A percentile compares a stretch with the other conserved stretches of the same genome.
phyloP scores from a whole-genome alignment of 2,329 filamentous ascomycete genomes.

The Apiospora koreana region DNA sequence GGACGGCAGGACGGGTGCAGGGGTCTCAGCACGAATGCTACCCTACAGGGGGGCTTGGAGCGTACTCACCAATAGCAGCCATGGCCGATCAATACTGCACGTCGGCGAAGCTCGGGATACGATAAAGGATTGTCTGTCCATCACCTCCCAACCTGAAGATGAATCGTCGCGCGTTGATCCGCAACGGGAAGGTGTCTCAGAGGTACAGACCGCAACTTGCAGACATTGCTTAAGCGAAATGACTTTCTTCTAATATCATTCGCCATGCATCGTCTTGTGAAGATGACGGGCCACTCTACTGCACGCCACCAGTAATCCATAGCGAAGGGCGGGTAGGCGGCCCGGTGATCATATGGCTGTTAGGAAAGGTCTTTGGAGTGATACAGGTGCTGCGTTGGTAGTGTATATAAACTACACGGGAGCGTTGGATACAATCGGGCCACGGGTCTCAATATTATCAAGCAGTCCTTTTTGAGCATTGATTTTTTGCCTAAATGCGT shows the following conservation, averaged over 20 bases:
- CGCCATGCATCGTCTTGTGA: neutral
- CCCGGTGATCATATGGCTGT: neutral
- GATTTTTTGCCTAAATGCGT: neutral
- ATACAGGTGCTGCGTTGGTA: no score
- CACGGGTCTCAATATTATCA: no score
- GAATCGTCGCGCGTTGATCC: neutral
- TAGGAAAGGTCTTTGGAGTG: no score
- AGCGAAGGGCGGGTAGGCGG: neutral
- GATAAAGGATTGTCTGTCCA: neutral
- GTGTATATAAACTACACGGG: neutral
- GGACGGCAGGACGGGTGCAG: neutral
- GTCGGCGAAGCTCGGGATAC: neutral
- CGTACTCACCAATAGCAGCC: neutral
- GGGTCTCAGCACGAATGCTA: neutral
- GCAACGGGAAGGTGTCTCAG: neutral
- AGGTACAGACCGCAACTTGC: neutral
- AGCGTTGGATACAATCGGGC: neutral
- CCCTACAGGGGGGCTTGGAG: neutral
- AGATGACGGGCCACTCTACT: neutral
- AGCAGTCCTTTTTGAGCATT: neutral
- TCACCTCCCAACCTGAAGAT: neutral
- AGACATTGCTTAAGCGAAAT: neutral
- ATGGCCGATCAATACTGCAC: neutral
- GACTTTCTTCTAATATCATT: neutral
- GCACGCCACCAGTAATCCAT: neutral